A percentile compares a stretch with the other conserved stretches of the same genome.
These are phyloP conservation scores for Lichtheimia corymbifera DNA, from an alignment of 371 early-diverging fungal genomes.

Conservation along the genomic window DNA sequence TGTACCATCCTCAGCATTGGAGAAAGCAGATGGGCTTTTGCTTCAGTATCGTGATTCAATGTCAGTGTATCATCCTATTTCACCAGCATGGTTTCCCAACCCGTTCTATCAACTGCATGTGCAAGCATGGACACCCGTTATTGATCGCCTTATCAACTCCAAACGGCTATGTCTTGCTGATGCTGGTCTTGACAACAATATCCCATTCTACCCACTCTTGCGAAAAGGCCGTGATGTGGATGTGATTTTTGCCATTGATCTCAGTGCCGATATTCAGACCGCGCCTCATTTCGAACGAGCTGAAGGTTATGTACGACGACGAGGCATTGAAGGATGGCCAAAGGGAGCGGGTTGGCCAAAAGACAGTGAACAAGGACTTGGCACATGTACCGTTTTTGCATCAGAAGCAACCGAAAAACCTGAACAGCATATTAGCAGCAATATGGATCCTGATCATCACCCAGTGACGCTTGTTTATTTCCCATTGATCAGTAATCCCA, in stretches of 20 bases:
- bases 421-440: not conserved
- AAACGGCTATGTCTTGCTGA: constrained; percentile 63
- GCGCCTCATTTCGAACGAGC: constrained; percentile 69
- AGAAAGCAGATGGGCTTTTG: constrained; percentile 40
- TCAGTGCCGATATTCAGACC: constrained; percentile 70
- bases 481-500: constrained; percentile 59
- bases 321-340: constrained; percentile 58
- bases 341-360: constrained; percentile 46
- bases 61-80: constrained; percentile 52
- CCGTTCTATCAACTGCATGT: constrained; percentile 48
- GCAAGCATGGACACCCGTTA: constrained; percentile 13
- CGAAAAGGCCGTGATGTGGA: constrained; percentile 68
- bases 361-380: constrained; percentile 20
- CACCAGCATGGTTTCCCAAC: constrained; percentile 58
- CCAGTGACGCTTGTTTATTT: constrained; percentile 60
- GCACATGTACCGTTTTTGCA: constrained; percentile 41
- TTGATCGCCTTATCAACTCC: constrained; percentile 25
- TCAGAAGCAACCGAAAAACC: constrained; percentile 26
- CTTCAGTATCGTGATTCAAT: constrained; percentile 47
- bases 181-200: constrained; percentile 78
- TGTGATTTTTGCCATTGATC: constrained; percentile 68
- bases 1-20: constrained; percentile 31
- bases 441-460: not conserved
- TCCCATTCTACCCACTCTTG: constrained; percentile 72
- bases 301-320: constrained; percentile 55